phyloP scores from a whole-genome alignment of 768 basidiomycete species.

The Trametes maxima region DNA sequence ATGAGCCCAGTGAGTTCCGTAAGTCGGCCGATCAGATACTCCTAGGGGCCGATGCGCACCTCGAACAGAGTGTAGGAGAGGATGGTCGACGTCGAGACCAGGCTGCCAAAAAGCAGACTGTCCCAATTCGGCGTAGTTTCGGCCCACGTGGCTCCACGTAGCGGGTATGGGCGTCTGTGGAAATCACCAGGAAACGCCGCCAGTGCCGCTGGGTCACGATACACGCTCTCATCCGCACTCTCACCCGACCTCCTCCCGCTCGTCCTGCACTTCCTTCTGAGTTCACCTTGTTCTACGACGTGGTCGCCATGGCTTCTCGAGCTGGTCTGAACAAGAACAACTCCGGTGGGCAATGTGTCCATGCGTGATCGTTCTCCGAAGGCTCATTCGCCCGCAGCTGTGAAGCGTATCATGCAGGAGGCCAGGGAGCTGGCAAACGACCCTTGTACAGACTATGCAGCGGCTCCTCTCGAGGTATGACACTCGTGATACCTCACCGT shows the following conservation, averaged over 20 bases:
- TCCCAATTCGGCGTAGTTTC: conserved; percentile 1
- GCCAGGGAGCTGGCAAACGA: conserved; percentile 86
- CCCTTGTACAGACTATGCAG: conserved; percentile 83
- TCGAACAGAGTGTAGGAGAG: conserved; percentile 9
- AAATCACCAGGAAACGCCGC: conserved; percentile 22
- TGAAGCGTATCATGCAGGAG: conserved; percentile 97
- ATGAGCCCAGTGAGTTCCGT: neutral
- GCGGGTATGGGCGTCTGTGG: conserved; percentile 12
- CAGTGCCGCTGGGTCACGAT: neutral
- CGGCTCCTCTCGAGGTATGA: conserved; percentile 74
- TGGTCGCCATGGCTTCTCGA: conserved; percentile 29
- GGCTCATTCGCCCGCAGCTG: conserved; percentile 50
- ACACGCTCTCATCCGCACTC: neutral
- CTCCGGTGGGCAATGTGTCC: conserved; percentile 54
- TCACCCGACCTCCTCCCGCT: neutral
- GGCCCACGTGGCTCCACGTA: conserved; percentile 22
- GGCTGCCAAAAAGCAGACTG: conserved; percentile 7
- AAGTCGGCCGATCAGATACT: neutral
- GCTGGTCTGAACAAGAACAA: conserved; percentile 85
- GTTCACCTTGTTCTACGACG: neutral
- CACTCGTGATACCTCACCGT: conserved; percentile 11
- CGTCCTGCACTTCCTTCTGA: neutral
- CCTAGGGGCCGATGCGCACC: conserved; percentile 1
- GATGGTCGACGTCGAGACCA: conserved; percentile 2
- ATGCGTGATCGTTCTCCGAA: neutral